phyloP scores from a whole-genome alignment of 768 basidiomycete species.

The Mycena albidolilacea region DNA sequence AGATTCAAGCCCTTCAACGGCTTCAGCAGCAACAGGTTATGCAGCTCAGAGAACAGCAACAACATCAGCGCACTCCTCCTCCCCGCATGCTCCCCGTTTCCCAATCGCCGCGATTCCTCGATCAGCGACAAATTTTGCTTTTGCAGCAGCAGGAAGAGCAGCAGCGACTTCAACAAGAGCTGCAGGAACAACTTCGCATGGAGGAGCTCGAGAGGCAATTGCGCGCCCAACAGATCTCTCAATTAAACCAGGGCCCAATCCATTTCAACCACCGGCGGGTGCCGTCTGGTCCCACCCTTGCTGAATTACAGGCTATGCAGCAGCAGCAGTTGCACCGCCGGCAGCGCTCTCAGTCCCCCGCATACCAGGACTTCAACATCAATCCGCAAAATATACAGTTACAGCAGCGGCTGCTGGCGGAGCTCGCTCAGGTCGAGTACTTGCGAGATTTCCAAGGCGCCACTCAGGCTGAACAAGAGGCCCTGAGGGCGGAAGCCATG shows the following conservation, averaged over 20 bases:
- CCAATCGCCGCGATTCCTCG: constrained; percentile 85
- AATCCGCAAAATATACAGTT: constrained; percentile 77
- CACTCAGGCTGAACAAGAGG: constrained; percentile 76
- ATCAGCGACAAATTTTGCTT: constrained; percentile 78
- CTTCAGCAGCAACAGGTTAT: constrained; percentile 66
- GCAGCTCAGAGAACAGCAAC: constrained; percentile 57
- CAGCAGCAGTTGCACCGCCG: constrained; percentile 69
- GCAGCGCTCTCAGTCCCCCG: constrained; percentile 62
- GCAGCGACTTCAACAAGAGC: constrained; percentile 69
- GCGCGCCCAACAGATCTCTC: constrained; percentile 66
- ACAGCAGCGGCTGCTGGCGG: constrained; percentile 83
- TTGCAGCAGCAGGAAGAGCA: constrained; percentile 79
- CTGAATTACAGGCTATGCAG: constrained; percentile 62
- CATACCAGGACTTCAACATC: constrained; percentile 67
- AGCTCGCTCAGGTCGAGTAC: constrained; percentile 81
- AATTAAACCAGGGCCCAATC: constrained; percentile 59
- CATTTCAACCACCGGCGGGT: constrained; percentile 58
- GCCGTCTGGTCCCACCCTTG: constrained; percentile 61
- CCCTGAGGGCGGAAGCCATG: constrained; percentile 83
- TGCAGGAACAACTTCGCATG: constrained; percentile 74
- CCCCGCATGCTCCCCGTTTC: constrained; percentile 82
- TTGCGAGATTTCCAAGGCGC: constrained; percentile 74
- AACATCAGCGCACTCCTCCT: constrained; percentile 73
- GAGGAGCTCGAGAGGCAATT: constrained; percentile 79
- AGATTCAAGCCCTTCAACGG: constrained; percentile 59